These are phyloP conservation scores for Entomortierella parvispora DNA, from an alignment of 192 early-diverging fungal genomes.

Conservation along the genomic window DNA sequence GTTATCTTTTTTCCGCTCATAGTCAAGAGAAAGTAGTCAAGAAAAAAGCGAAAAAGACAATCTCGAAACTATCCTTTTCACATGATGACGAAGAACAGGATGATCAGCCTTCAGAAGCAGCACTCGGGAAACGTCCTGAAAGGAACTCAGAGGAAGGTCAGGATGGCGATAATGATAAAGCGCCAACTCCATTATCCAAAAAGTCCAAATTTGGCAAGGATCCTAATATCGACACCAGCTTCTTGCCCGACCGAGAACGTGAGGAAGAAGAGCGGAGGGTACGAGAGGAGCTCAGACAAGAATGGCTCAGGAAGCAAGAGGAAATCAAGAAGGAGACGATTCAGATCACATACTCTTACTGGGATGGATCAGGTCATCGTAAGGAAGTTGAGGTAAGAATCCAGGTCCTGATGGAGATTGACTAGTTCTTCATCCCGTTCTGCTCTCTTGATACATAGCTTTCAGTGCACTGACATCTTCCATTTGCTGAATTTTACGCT, in stretches of 20 bases:
- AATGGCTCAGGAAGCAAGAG: slow-evolving; percentile 89
- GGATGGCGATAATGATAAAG: slow-evolving; percentile 11
- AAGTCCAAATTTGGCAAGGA: slow-evolving; percentile 78
- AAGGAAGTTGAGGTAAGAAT: slow-evolving; percentile 70
- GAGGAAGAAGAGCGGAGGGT: slow-evolving; percentile 78
- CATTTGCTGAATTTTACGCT: neutral
- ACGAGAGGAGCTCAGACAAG: slow-evolving; percentile 78
- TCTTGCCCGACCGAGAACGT: slow-evolving; percentile 90
- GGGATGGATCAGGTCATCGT: slow-evolving; percentile 97
- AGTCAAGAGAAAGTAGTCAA: slow-evolving; percentile 66
- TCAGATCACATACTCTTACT: slow-evolving; percentile 90
- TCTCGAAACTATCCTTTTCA: slow-evolving; percentile 81
- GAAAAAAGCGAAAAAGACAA: slow-evolving; percentile 72
- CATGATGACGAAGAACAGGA: slow-evolving; percentile 69
- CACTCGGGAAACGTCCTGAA: too few species aligned
- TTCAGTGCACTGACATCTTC: too few species aligned
- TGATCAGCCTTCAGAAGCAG: slow-evolving; percentile 32
- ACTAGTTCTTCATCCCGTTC: neutral
- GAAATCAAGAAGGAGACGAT: slow-evolving; percentile 86
- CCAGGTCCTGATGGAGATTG: too few species aligned
- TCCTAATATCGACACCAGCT: slow-evolving; percentile 91
- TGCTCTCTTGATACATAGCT: neutral
- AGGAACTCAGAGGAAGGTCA: slow-evolving; percentile 18
- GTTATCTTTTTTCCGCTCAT: slow-evolving; percentile 1
- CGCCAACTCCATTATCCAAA: slow-evolving; percentile 35